Evolutionary conservation across 805 yeast genomes (phyloP).

Genomic region (Tetrapisispora iriomotensis): DNA sequence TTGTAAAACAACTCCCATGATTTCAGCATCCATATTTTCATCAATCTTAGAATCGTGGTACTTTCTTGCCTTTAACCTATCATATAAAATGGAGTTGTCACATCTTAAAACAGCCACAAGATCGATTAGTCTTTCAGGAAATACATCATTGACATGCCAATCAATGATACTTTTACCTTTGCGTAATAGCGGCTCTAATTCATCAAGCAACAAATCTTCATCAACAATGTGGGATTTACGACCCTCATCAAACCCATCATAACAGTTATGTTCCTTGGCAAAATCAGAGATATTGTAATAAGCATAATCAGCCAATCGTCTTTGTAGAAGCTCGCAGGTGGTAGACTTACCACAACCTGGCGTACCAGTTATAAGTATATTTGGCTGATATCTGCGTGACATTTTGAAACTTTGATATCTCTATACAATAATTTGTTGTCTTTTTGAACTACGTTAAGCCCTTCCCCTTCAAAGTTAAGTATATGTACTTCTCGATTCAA

Average conservation of each 20-base stretch:
- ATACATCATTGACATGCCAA: slow-evolving; percentile 96
- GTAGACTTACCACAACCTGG: slow-evolving; percentile 48
- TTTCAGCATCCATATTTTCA: slow-evolving; percentile 93
- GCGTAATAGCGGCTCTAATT: slow-evolving; percentile 64
- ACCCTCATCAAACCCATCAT: slow-evolving; percentile 77
- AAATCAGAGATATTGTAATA: slow-evolving; percentile 64
- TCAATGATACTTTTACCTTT: slow-evolving; percentile 87
- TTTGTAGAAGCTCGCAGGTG: slow-evolving; percentile 23
- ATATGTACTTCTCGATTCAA: too few species aligned
- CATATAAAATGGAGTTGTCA: slow-evolving; percentile 60
- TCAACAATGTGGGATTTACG: slow-evolving; percentile 85
- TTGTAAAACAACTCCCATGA: slow-evolving; percentile 81
- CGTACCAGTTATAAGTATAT: slow-evolving; percentile 87
- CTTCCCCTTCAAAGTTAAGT: too few species aligned
- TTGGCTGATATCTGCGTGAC: slow-evolving; percentile 37
- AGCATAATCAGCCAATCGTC: slow-evolving; percentile 31
- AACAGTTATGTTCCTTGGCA: slow-evolving; percentile 67
- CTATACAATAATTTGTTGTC: too few species aligned
- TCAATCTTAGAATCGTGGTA: slow-evolving; percentile 75
- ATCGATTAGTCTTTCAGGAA: slow-evolving; percentile 88
- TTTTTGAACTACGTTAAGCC: too few species aligned
- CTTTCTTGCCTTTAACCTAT: slow-evolving; percentile 64
- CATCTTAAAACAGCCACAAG: slow-evolving; percentile 82
- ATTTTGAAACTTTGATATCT: not conserved
- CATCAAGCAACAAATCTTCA: slow-evolving; percentile 80